Base-by-base conservation (phyloP, 2,329 filamentous ascomycete genomes). In the Diaporthe nobilis region DNA sequence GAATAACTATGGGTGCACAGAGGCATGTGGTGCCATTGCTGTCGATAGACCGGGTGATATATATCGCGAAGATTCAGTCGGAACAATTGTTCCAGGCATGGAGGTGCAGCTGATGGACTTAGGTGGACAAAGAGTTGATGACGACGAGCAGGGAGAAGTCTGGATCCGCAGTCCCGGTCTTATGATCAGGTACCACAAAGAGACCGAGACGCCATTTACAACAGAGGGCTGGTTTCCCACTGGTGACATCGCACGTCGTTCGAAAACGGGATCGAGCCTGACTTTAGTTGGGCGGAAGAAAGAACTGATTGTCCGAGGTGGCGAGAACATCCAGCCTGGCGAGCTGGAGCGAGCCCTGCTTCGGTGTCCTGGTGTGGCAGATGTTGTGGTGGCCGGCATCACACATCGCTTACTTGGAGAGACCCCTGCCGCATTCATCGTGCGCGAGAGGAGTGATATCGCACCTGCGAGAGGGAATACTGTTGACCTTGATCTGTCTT, bases 1-100 rank as follows among this genome's bases (percentile, higher is more conserved):
- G 2, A 67, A 57, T 13, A 63, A 73, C 20, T 73, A 73, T 22
- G 71, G 71, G n/a, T 73, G 71, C 25, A 67, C 71, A 2, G 71
- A 73, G 25, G 34, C n/a, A n/a, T 73, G 71, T 25, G 58, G 58
- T 3, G 28, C 37, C 13, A 57, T 73, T 0, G 49, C 60, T 4
- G 39, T 42, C 20, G 37, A 22, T 1, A 67, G 25, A 17, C 71
- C 49, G 3, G 71, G 60, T 3, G 60, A 73, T 17, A 0, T 5
- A 1, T 73, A 34, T 31, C 31, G 37, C 20, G 71, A 73, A 37
- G 60, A 34, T 28, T 57, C 60, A 20, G 15, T 53, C 9, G 34
- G 58, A 7, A 20, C 37, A 13, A 12, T 22, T 5, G 15, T 61
- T 8, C 44, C 60, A 25, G 71, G 71, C 1, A 34, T 49, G 10